phyloP scores from a whole-genome alignment of 768 basidiomycete genomes.

The Amanita molliuscula region DNA sequence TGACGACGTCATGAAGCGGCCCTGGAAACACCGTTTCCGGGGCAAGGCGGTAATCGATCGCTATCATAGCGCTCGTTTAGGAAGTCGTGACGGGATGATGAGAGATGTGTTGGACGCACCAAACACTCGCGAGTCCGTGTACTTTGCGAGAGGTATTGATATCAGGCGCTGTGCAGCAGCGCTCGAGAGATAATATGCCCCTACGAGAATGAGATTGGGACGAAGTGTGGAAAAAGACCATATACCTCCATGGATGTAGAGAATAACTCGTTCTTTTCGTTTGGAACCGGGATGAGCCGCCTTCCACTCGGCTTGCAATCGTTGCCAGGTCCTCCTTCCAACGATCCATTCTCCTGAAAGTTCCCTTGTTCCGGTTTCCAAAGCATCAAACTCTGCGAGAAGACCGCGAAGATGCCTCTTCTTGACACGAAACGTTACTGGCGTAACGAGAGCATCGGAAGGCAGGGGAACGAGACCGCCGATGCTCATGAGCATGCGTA shows the following conservation, averaged over 20 bases:
- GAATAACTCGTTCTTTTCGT: conserved; percentile 71
- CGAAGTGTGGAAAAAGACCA: conserved; percentile 2
- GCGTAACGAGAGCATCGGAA: conserved; percentile 89
- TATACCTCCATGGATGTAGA: conserved; percentile 89
- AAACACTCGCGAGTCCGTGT: conserved; percentile 83
- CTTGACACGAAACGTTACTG: conserved; percentile 82
- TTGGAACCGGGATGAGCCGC: conserved; percentile 21
- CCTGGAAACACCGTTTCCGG: conserved; percentile 94
- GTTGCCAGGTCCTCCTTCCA: conserved; percentile 84
- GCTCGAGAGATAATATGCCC: conserved; percentile 89
- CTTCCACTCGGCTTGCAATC: conserved; percentile 76
- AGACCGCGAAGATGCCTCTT: conserved; percentile 70
- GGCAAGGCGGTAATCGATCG: conserved; percentile 91
- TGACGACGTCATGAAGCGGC: conserved; percentile 76
- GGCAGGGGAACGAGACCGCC: conserved; percentile 79
- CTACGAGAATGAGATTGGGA: conserved; percentile 22
- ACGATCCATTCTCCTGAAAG: conserved; percentile 96
- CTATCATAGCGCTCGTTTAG: conserved; percentile 29
- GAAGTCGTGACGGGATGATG: conserved; percentile 4
- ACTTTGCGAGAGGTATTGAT: conserved; percentile 85
- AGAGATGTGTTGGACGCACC: conserved; percentile 21
- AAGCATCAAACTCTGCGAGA: conserved; percentile 59
- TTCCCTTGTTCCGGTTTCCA: conserved; percentile 71
- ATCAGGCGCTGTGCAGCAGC: conserved; percentile 85
- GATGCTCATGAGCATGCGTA: conserved; percentile 63